Evolutionary conservation across 306 rosid species (phyloP).

Genomic region (Vigna trinervia): DNA sequence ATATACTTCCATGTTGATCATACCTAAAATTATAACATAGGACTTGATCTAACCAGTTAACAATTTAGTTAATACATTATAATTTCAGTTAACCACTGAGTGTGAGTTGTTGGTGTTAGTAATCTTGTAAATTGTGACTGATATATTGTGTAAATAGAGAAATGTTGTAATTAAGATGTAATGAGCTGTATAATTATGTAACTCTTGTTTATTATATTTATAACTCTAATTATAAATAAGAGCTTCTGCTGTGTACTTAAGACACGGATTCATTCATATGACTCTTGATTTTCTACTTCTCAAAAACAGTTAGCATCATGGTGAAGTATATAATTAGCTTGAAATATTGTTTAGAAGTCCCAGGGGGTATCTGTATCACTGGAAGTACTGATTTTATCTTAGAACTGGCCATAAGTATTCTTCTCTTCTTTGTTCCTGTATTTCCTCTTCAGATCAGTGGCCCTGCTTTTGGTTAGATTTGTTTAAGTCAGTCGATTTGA

Average conservation of each 20-base stretch:
- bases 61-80: not conserved
- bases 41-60: constrained; percentile 33
- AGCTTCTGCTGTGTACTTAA: not conserved
- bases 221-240: not conserved
- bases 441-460: constrained; percentile 3
- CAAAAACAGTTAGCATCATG: constrained; percentile 8
- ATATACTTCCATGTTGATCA: constrained; percentile 34
- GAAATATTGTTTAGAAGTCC: constrained; percentile 39
- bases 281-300: not conserved
- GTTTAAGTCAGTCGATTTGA: constrained; percentile 38
- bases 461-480: constrained; percentile 31
- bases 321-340: constrained; percentile 25
- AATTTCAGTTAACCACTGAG: constrained; percentile 13
- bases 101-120: constrained; percentile 14
- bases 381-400: constrained; percentile 30
- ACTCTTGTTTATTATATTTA: not conserved
- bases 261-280: not conserved
- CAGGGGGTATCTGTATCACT: constrained; percentile 36
- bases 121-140: not conserved
- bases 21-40: constrained; percentile 8
- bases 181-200: not conserved
- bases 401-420: constrained; percentile 34
- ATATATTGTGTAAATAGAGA: not conserved
- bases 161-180: not conserved
- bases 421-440: constrained; percentile 22